Conservation (phyloP, 805 yeast genomes). For the Lachancea waltii region DNA sequence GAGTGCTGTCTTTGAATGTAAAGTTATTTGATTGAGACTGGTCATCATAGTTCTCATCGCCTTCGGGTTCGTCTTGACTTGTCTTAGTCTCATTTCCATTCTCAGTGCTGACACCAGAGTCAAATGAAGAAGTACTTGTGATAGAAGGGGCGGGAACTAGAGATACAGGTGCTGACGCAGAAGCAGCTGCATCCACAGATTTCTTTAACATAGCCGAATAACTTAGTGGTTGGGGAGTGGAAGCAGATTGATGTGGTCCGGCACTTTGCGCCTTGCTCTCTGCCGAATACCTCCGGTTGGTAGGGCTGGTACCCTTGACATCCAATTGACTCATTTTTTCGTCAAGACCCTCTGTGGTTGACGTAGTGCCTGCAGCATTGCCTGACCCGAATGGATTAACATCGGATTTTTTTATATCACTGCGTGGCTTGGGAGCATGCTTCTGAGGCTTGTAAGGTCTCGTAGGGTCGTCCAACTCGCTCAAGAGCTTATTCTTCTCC, state of each 20-base stretch:
- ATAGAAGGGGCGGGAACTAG: background rate
- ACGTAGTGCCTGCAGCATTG: constrained; percentile 72
- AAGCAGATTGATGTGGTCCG: constrained; percentile 1
- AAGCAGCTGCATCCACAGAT: constrained; percentile 20
- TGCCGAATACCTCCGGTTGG: too few relatives aligned
- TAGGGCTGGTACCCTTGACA: too few relatives aligned
- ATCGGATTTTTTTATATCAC: constrained; percentile 25
- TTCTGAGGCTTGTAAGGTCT: constrained; percentile 15
- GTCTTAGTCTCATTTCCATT: constrained; percentile 1
- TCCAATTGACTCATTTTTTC: constrained; percentile 37
- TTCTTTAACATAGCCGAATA: constrained; percentile 25
- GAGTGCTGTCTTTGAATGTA: constrained; percentile 15
- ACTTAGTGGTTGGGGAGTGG: constrained; percentile 17
- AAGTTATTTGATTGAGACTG: constrained; percentile 8
- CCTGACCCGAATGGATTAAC: constrained; percentile 79
- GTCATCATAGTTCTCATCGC: constrained; percentile 6
- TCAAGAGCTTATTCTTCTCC: constrained; percentile 23
- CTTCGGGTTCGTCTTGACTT: constrained; percentile 1
- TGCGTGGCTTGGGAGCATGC: constrained; percentile 11
- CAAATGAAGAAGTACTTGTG: background rate
- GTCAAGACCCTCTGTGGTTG: constrained; percentile 60
- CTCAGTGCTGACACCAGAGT: background rate
- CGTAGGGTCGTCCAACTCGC: constrained; percentile 22
- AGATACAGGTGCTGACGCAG: constrained; percentile 1
- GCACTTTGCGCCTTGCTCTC: too few relatives aligned